These are phyloP conservation scores for Cladophialophora chaetospira DNA, from an alignment of 2,329 filamentous ascomycete species.

Conservation along the genomic window DNA sequence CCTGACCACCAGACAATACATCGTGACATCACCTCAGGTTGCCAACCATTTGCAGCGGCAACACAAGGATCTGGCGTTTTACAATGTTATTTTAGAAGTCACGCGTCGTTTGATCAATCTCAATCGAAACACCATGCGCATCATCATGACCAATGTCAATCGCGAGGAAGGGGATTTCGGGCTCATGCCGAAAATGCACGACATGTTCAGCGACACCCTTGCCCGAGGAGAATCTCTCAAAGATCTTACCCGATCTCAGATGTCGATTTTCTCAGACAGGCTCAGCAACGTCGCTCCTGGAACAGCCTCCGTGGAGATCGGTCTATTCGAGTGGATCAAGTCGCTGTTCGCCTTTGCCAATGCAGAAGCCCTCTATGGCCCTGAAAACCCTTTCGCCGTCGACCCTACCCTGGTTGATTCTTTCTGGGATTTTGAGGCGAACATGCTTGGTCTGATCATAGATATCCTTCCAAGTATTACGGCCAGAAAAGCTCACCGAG, in stretches of 20 bases:
- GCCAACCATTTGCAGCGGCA: conserved; percentile 7
- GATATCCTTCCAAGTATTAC: conserved; percentile 41
- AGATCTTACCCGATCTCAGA: conserved; percentile 10
- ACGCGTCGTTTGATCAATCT: conserved; percentile 1
- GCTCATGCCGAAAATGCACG: conserved; percentile 10
- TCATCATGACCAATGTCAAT: conserved; percentile 11
- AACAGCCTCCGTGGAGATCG: background rate
- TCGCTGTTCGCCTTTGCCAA: conserved; percentile 18
- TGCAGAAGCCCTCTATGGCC: conserved; percentile 18
- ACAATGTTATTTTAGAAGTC: conserved; percentile 12
- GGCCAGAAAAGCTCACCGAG: conserved; percentile 43
- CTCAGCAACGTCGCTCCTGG: background rate
- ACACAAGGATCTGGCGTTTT: conserved; percentile 13
- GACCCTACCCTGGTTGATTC: conserved; percentile 12
- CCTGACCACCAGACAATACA: conserved; percentile 9
- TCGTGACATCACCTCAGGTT: conserved; percentile 10
- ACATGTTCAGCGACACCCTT: conserved; percentile 7
- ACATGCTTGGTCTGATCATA: conserved; percentile 37
- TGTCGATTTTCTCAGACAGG: conserved; percentile 8
- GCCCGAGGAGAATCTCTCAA: conserved; percentile 8
- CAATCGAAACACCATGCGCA: conserved; percentile 4
- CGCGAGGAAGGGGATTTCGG: conserved; percentile 1
- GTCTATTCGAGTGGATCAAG: conserved; percentile 14
- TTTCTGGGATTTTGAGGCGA: conserved; percentile 44
- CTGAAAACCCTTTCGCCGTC: conserved; percentile 14